Percentiles rank a stretch among this genome's conserved stretches.
phyloP scores from a whole-genome alignment of 371 early-diverging fungal genomes.

The Dinochytrium kinnereticum region DNA sequence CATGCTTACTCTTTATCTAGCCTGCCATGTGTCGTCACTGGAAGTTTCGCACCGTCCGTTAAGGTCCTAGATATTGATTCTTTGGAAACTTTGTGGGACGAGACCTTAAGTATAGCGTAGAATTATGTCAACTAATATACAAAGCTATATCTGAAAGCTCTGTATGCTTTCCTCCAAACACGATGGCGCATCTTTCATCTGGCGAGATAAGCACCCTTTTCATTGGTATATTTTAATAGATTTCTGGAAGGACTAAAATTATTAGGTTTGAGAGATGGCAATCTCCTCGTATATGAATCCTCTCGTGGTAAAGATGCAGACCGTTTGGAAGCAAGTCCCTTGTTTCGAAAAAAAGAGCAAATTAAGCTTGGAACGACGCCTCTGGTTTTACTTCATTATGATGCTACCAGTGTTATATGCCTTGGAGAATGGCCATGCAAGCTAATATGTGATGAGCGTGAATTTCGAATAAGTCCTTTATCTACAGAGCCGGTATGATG shows the following conservation, averaged over 20 bases:
- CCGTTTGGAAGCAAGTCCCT: neutral
- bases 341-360: neutral
- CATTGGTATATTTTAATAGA: neutral
- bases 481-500: neutral
- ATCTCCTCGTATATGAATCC: neutral
- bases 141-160: neutral
- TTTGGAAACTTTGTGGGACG: too few relatives aligned
- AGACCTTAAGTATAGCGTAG: too few relatives aligned
- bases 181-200: neutral
- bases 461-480: neutral
- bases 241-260: too few relatives aligned
- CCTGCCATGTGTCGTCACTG: neutral
- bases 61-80: neutral
- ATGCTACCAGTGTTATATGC: neutral
- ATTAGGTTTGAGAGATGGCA: neutral
- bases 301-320: neutral
- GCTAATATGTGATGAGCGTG: neutral
- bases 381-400: neutral
- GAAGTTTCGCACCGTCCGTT: neutral
- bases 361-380: neutral
- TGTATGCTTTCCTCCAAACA: neutral
- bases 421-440: constrained; percentile 10
- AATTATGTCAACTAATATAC: too few relatives aligned
- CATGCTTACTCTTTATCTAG: too few relatives aligned
- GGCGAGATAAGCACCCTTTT: neutral